These are phyloP conservation scores for Diophrys appendiculata DNA, from an alignment of 73 alveolate genomes.

Conservation along the genomic window DNA sequence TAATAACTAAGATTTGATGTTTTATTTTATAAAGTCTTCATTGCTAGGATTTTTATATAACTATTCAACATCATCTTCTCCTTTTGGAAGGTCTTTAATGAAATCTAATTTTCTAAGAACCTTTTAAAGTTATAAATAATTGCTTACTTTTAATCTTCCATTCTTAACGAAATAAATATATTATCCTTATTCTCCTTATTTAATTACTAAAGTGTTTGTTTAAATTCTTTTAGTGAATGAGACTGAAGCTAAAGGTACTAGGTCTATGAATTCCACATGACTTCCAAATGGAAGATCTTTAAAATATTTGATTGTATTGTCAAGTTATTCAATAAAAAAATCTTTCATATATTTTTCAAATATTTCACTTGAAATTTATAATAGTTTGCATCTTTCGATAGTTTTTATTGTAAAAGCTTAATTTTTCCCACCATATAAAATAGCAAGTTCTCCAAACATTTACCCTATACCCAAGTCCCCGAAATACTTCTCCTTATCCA, in stretches of 20 bases:
- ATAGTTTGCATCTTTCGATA: not conserved
- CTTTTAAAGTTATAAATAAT: too few species aligned
- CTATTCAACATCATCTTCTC: not conserved
- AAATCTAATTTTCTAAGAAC: not conserved
- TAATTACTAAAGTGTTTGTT: constrained; percentile 2
- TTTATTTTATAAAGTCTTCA: not conserved
- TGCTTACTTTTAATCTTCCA: constrained; percentile 16
- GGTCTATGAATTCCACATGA: not conserved
- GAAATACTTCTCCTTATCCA: constrained; percentile 1
- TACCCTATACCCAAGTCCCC: constrained; percentile 16
- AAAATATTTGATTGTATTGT: not conserved
- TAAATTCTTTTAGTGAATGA: not conserved
- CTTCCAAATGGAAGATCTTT: constrained; percentile 10
- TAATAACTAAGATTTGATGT: not conserved
- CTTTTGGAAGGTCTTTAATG: not conserved
- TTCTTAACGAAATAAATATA: constrained; percentile 5
- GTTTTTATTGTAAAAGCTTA: not conserved
- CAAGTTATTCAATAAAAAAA: not conserved
- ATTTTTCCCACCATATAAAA: constrained; percentile 1
- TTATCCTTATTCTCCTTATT: not conserved
- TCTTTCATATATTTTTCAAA: not conserved
- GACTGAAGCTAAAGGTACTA: not conserved
- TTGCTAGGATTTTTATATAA: not conserved
- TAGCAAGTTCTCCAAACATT: constrained; percentile 12
- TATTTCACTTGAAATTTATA: not conserved